phyloP scores from a whole-genome alignment of 257 asterid species.

The Scutellaria baicalensis region DNA sequence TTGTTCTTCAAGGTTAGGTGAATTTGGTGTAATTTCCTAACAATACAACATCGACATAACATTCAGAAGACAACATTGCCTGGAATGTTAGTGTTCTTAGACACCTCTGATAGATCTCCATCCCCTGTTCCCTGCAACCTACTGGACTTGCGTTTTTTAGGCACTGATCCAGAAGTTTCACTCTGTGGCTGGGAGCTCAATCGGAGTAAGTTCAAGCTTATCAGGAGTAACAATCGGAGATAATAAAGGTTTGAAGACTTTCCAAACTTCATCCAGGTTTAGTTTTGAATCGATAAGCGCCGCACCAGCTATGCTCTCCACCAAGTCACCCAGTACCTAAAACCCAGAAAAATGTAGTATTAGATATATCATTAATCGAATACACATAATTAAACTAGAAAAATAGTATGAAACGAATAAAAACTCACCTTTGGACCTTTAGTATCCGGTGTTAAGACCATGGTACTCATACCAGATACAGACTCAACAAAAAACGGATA shows the following conservation, averaged over 20 bases:
- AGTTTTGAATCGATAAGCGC: conserved; percentile 77
- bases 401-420: not conserved
- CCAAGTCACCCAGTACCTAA: conserved; percentile 93
- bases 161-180: conserved; percentile 21
- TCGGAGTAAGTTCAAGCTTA: conserved; percentile 78
- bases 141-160: conserved; percentile 31
- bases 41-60: not conserved
- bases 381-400: not conserved
- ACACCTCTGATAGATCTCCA: conserved; percentile 10
- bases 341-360: not conserved
- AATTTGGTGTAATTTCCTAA: no score
- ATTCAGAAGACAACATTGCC: conserved; percentile 30
- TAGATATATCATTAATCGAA: not conserved
- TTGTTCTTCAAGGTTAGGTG: no score
- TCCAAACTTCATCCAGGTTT: conserved; percentile 69
- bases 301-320: conserved; percentile 93
- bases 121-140: conserved; percentile 4
- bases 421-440: conserved; percentile 73
- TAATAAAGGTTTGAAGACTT: conserved; percentile 58
- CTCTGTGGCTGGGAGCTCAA: not conserved
- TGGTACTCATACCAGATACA: conserved; percentile 37
- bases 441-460: conserved; percentile 38
- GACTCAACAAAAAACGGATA: conserved; percentile 44
- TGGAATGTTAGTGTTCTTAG: conserved; percentile 32
- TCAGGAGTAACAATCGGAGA: conserved; percentile 95